Evolutionary conservation across 163 green algal genomes (phyloP).

Genomic region (Chlorella variabilis): DNA sequence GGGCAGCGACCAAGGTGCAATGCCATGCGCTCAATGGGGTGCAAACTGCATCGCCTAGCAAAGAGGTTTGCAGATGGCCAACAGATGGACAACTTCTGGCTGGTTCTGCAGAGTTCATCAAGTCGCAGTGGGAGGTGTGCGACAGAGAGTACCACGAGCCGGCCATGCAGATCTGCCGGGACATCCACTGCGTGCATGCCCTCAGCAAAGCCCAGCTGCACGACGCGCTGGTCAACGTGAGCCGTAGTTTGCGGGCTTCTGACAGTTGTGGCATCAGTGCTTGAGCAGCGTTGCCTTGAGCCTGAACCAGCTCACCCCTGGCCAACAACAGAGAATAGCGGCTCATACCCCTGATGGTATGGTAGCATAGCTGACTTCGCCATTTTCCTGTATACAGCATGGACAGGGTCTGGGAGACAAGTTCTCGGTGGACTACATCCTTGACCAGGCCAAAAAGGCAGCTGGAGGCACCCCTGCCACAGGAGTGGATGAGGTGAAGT

Average conservation of each 20-base stretch:
- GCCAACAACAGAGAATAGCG: no score
- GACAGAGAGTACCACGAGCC: conserved; percentile 24
- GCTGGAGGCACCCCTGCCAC: conserved; percentile 29
- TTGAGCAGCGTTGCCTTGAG: no score
- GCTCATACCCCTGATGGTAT: no score
- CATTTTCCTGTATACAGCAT: conserved; percentile 12
- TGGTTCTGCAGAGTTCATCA: conserved; percentile 23
- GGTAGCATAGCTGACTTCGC: not conserved
- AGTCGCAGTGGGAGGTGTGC: conserved; percentile 13
- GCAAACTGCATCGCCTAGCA: no score
- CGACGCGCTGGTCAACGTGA: conserved; percentile 46
- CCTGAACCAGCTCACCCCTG: no score
- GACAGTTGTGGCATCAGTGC: no score
- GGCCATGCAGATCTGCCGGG: not conserved
- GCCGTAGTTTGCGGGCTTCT: not conserved
- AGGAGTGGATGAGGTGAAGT: conserved; percentile 39
- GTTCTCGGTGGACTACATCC: conserved; percentile 46
- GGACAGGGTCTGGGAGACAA: conserved; percentile 33
- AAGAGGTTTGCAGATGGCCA: no score
- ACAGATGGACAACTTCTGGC: no score
- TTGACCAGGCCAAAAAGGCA: conserved; percentile 11
- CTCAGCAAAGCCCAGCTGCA: conserved; percentile 47
- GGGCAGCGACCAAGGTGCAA: not conserved
- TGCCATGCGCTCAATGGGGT: not conserved
- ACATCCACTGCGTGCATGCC: conserved; percentile 3